phyloP scores from a whole-genome alignment of 208 protist species.

The Acanthamoeba royreba region DNA sequence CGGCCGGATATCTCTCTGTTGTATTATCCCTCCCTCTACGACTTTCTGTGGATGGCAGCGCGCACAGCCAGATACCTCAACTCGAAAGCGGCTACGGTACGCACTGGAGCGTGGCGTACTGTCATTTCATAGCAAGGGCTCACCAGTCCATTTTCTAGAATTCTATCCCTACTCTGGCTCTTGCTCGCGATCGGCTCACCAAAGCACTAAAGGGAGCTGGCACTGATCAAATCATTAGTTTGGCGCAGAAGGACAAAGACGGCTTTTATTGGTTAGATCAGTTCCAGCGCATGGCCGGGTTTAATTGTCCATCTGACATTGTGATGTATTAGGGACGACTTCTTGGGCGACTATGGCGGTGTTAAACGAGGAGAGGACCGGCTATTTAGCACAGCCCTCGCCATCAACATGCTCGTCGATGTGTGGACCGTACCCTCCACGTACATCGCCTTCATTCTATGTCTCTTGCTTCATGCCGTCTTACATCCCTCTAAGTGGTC shows the following conservation, averaged over 20 bases:
- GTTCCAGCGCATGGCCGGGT: neutral
- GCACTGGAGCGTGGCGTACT: neutral
- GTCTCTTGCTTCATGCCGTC: neutral
- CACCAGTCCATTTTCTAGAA: neutral
- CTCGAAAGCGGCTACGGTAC: neutral
- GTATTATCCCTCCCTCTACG: neutral
- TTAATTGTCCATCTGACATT: neutral
- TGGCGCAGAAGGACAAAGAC: neutral
- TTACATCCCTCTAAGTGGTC: neutral
- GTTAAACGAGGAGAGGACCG: neutral
- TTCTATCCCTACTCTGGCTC: neutral
- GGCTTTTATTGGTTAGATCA: neutral
- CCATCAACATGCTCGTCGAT: neutral
- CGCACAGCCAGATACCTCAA: neutral
- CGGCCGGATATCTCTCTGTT: neutral
- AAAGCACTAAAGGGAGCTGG: neutral
- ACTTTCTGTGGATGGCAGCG: conserved; percentile 25
- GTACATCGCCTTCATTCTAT: neutral
- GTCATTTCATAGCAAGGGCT: too few species aligned
- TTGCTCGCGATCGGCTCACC: neutral
- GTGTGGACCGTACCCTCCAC: neutral
- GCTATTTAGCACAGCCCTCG: neutral
- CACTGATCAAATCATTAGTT: neutral
- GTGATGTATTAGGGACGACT: neutral
- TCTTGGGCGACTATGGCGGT: neutral